phyloP scores from a whole-genome alignment of 805 yeast genomes.

The Yamadazyma insecticola region DNA sequence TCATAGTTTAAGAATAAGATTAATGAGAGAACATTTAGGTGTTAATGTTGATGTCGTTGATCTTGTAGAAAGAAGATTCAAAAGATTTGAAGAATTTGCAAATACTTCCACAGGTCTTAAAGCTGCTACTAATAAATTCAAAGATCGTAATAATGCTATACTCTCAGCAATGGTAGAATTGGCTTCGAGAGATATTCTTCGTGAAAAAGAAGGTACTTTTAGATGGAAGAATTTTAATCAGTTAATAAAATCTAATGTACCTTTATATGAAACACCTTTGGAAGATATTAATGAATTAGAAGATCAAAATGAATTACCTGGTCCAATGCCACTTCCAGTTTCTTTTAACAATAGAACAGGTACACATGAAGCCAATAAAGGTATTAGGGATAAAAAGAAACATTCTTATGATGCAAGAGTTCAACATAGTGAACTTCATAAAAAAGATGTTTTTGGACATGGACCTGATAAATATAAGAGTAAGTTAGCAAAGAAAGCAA shows the following conservation, averaged over 20 bases:
- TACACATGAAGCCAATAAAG: constrained; percentile 62
- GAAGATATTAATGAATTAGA: constrained; percentile 24
- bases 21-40: constrained; percentile 97
- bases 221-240: constrained; percentile 40
- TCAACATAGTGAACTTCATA: constrained; percentile 59
- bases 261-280: constrained; percentile 14
- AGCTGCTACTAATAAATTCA: constrained; percentile 43
- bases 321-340: constrained; percentile 35
- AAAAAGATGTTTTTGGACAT: constrained; percentile 68
- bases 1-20: constrained; percentile 78
- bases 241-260: constrained; percentile 8
- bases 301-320: constrained; percentile 19
- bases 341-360: constrained; percentile 91
- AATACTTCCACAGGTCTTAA: constrained; percentile 34
- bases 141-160: constrained; percentile 23
- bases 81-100: constrained; percentile 44
- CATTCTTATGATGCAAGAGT: constrained; percentile 81
- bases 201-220: constrained; percentile 42
- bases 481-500: constrained; percentile 42
- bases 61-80: constrained; percentile 68
- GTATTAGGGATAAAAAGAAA: constrained; percentile 78
- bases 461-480: constrained; percentile 65
- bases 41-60: constrained; percentile 86
- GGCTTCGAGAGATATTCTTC: constrained; percentile 64
- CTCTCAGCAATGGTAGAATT: constrained; percentile 71